These are phyloP conservation scores for Kodamaea kakaduensis DNA, from an alignment of 805 yeast genomes.

Conservation along the genomic window DNA sequence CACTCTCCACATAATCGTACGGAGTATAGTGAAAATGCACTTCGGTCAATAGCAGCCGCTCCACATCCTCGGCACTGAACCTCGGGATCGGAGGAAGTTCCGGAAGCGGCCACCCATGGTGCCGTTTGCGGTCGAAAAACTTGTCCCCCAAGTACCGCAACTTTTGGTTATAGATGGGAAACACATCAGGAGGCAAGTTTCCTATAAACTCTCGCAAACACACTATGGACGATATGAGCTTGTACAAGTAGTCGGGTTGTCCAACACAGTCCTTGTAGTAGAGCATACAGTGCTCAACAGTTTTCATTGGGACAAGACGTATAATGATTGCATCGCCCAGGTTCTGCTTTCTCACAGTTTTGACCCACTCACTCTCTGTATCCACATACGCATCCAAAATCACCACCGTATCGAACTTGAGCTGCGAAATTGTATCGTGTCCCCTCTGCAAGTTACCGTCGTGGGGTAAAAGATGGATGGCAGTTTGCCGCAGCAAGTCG, in stretches of 20 bases:
- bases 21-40: constrained; percentile 59
- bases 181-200: constrained; percentile 69
- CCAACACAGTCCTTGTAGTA: constrained; percentile 34
- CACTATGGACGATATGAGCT: constrained; percentile 76
- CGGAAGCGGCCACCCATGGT: constrained; percentile 69
- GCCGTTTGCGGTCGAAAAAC: constrained; percentile 46
- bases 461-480: constrained; percentile 14
- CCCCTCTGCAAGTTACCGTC: constrained; percentile 15
- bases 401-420: constrained; percentile 54
- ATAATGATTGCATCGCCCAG: constrained; percentile 48
- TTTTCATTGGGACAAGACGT: constrained; percentile 69
- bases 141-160: constrained; percentile 52
- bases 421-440: constrained; percentile 22
- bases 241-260: constrained; percentile 47
- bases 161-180: constrained; percentile 68
- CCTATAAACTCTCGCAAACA: constrained; percentile 82
- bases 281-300: constrained; percentile 75
- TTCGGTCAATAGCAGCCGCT: constrained; percentile 68
- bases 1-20: constrained; percentile 38
- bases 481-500: constrained; percentile 8
- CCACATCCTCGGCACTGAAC: constrained; percentile 72
- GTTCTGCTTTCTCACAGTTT: constrained; percentile 27
- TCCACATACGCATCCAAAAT: constrained; percentile 63
- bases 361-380: constrained; percentile 29
- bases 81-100: constrained; percentile 60